Evolutionary conservation across 352 stramenopile genomes (phyloP).

Genomic region (Globisporangium paroecandrum): DNA sequence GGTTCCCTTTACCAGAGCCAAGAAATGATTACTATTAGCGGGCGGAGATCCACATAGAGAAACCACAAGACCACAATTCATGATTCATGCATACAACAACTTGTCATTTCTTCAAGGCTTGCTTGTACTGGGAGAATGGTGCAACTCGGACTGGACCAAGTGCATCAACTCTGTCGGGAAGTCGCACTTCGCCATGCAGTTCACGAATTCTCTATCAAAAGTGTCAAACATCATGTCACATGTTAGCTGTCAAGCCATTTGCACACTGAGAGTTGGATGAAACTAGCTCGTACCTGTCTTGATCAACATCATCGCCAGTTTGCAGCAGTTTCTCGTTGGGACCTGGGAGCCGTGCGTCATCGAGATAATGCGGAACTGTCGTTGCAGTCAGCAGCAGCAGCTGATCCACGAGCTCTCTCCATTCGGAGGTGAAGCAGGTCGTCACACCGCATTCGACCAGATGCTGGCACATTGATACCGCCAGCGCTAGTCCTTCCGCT

Average conservation of each 20-base stretch:
- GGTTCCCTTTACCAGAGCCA: slow-evolving; percentile 27
- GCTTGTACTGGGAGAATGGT: background rate
- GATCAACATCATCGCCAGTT: background rate
- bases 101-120: background rate
- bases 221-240: background rate
- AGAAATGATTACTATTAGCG: slow-evolving; percentile 9
- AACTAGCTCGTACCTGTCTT: slow-evolving; percentile 2
- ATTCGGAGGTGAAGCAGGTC: slow-evolving; percentile 33
- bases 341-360: background rate
- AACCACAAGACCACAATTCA: background rate
- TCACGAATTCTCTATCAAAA: slow-evolving; percentile 21
- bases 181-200: slow-evolving; percentile 24
- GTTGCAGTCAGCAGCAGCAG: background rate
- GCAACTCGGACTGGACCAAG: slow-evolving; percentile 24
- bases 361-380: background rate
- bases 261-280: background rate
- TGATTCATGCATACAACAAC: background rate
- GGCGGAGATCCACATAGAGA: background rate
- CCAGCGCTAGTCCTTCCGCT: slow-evolving; percentile 35
- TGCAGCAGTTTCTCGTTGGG: background rate
- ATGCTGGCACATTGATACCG: slow-evolving; percentile 29
- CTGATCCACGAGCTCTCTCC: slow-evolving; percentile 24
- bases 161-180: slow-evolving; percentile 34
- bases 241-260: background rate
- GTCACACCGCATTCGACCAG: slow-evolving; percentile 23